Base-by-base conservation (phyloP, 2,329 filamentous ascomycete genomes). In the Coniella lustricola region DNA sequence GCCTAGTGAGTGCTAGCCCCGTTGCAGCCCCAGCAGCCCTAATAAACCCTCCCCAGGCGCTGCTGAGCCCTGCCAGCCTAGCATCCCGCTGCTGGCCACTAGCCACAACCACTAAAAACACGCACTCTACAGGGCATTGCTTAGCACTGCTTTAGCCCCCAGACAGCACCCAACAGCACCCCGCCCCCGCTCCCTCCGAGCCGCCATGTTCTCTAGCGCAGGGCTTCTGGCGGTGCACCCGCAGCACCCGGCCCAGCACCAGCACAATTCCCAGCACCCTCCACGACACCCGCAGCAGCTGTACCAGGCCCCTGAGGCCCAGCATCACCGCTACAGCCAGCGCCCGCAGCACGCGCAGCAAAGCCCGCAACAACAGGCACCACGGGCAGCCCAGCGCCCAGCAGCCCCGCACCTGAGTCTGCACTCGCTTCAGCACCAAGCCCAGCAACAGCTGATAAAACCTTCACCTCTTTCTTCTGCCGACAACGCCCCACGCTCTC, bases 391-490 rank as follows among this genome's bases (percentile, higher is more conserved):
- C 5, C 25, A 5, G 25, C 5, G 25, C 31, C 22, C 39, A 37
- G 16, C 44, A 29, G 22, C 20, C 42, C 20, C 37, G 29, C 17
- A 44, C 32, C 31, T 33, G 20, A 21, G 29, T n/a, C n/a, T 18
- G 12, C 47, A 45, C 9, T 17, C 16, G 25, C 38, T 42, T 12
- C 32, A 17, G 12, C 21, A 33, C 14, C 44, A 29, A 3, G 20
- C 29, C 13, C 34, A 35, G 37, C 18, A 46, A 7, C 37, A 47
- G 17, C 38, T 38, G 16, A 25, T 22, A 46, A 43, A 45, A 37
- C 50, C 50, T 36, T 52, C 50, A 12, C 50, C 50, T 40, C 50
- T 52, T 43, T 52, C 50, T 21, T 52, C 50, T 12, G 47, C 44
- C 43, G 50, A 52, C 44, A 52, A 52, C 40, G 35, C 50, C 47